Evolutionary conservation across 2,329 filamentous ascomycete species (phyloP), one percentile per base, ranked within the genome.

Genomic region (Periconia macrospinosa): DNA sequence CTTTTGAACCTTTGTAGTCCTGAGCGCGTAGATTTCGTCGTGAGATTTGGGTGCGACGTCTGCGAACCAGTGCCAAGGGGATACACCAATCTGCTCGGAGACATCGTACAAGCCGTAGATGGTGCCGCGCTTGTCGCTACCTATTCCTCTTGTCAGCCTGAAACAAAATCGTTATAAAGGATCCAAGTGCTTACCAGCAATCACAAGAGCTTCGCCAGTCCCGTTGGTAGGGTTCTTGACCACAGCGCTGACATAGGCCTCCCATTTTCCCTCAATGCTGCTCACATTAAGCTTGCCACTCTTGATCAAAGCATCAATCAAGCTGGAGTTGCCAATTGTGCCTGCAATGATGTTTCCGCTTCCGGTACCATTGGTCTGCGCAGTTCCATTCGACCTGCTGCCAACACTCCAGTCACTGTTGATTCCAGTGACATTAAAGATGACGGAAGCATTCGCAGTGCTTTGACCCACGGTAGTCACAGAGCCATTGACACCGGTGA

Each of bases 81-180:
- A 87, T 13, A 90, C 86, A 23, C 88, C 88, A 53, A 90, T 89
- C 67, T 90, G 86, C 71, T 90, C 86, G 19, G 85, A 88, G 45
- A 90, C 71, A 58, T 87, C 86, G 72, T 91, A 91, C 18, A 89
- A 75, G 11, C 88, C 88, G 62, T 82, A 91, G 50, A 91, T 88
- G 2, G 85, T 83, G 14, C 86, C 86, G 56, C 87, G 78, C 50
- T 83, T 83, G 67, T 90, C 86, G 64, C 83, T 86, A 11, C 71
- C 71, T 74, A 50, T n/a, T n/a, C n/a, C 5, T 37, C 15, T 37
- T 37, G 33, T 37, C 11, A 37, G 33, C 11, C 11, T 5, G 15
- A 13, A 14, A 6, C 11, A 13, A 37, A n/a, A 13, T 37, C 5
- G 5, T n/a, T 13, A 10, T 37, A n/a, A 13, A 10, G 13, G 2